phyloP scores from a whole-genome alignment of 1,284 basidiomycete species.

The Cryptococcus depauperatus region DNA sequence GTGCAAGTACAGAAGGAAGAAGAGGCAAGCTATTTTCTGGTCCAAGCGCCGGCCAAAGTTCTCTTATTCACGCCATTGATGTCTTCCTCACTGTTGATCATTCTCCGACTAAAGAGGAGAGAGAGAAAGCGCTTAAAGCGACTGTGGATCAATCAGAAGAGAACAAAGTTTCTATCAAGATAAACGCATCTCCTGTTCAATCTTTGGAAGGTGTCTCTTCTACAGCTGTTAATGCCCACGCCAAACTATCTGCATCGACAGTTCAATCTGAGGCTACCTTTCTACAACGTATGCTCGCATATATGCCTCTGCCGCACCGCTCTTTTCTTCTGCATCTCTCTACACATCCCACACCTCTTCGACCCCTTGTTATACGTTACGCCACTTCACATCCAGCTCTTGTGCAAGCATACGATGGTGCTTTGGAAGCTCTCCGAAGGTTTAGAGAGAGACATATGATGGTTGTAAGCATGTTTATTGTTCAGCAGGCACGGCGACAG shows the following conservation, averaged over 20 bases:
- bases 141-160: constrained; percentile 2
- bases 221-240: background rate
- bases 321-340: constrained; percentile 75
- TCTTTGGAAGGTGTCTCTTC: background rate
- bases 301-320: constrained; percentile 89
- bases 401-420: constrained; percentile 62
- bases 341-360: constrained; percentile 54
- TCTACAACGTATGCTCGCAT: constrained; percentile 70
- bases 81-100: constrained; percentile 80
- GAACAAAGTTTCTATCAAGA: constrained; percentile 1
- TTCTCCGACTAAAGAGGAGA: constrained; percentile 33
- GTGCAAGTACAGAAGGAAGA: constrained; percentile 9
- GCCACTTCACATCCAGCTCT: constrained; percentile 42
- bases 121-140: constrained; percentile 8
- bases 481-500: constrained; percentile 53
- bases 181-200: constrained; percentile 8
- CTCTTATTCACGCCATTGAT: constrained; percentile 80
- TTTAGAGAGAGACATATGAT: constrained; percentile 83
- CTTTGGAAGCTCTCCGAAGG: constrained; percentile 63
- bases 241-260: background rate
- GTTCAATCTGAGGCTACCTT: constrained; percentile 49
- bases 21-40: constrained; percentile 60
- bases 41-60: constrained; percentile 83
- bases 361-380: constrained; percentile 40
- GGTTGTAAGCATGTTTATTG: constrained; percentile 75